phyloP scores from a whole-genome alignment of 2,329 filamentous ascomycete species.

The Alternaria brassicae region DNA sequence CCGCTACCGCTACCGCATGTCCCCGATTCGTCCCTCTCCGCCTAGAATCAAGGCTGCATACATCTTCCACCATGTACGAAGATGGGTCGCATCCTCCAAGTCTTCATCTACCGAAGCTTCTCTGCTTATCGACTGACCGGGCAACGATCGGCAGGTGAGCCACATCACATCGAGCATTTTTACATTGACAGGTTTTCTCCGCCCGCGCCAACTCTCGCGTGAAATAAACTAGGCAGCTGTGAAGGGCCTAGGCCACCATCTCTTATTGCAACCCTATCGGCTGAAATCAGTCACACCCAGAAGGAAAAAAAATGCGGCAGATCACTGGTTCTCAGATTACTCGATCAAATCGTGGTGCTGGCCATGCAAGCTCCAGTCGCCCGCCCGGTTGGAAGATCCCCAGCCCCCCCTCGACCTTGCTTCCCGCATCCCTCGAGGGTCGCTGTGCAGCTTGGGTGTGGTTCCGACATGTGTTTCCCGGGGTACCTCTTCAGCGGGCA shows the following conservation, averaged over 20 bases:
- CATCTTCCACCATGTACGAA: not conserved
- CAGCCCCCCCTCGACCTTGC: conserved; percentile 50
- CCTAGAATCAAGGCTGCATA: conserved; percentile 1
- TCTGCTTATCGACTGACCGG: conserved; percentile 22
- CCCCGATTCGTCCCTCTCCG: conserved; percentile 24
- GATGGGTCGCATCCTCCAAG: not conserved
- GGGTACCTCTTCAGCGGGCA: conserved; percentile 1
- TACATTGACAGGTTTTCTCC: conserved; percentile 24
- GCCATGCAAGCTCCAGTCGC: conserved; percentile 18
- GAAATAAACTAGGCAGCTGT: conserved; percentile 18
- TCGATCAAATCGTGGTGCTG: conserved; percentile 11
- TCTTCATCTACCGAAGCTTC: conserved; percentile 3
- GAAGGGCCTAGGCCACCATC: conserved; percentile 13
- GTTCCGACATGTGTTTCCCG: conserved; percentile 18
- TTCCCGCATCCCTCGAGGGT: conserved; percentile 49
- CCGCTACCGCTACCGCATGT: conserved; percentile 18
- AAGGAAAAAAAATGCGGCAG: not conserved
- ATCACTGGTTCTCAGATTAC: conserved; percentile 3
- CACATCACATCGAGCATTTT: conserved; percentile 28
- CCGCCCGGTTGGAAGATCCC: conserved; percentile 40
- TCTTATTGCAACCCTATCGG: conserved; percentile 5
- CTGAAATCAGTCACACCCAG: conserved; percentile 2
- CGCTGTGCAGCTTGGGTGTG: conserved; percentile 33
- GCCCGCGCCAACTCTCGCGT: conserved; percentile 17
- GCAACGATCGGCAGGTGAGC: conserved; percentile 35